These are phyloP conservation scores for Candida coquimbonensis DNA, from an alignment of 805 yeast species.

Conservation along the genomic window DNA sequence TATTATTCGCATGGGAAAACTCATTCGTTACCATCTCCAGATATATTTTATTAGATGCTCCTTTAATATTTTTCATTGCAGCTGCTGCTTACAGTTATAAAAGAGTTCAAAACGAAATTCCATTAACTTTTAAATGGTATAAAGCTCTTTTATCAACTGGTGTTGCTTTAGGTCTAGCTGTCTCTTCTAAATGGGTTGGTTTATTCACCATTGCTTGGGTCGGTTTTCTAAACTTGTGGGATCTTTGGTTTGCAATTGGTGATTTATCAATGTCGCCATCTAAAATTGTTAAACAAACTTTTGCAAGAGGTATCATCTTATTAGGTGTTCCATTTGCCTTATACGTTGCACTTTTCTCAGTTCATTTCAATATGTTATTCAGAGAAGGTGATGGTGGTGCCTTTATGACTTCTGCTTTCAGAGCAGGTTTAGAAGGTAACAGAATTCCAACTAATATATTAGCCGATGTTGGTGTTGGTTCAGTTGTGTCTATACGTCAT, in stretches of 20 bases:
- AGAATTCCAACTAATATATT: slow-evolving; percentile 49
- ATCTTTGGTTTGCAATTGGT: slow-evolving; percentile 67
- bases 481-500: slow-evolving; percentile 61
- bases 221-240: slow-evolving; percentile 53
- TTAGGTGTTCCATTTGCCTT: slow-evolving; percentile 52
- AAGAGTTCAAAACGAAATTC: slow-evolving; percentile 56
- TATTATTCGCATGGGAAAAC: slow-evolving; percentile 57
- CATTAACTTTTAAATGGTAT: slow-evolving; percentile 53
- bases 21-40: slow-evolving; percentile 65
- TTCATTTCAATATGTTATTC: slow-evolving; percentile 53
- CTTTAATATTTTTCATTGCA: slow-evolving; percentile 71
- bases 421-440: slow-evolving; percentile 54
- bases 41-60: slow-evolving; percentile 70
- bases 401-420: slow-evolving; percentile 67
- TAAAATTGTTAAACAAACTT: slow-evolving; percentile 39
- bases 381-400: slow-evolving; percentile 68
- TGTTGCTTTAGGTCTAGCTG: slow-evolving; percentile 63
- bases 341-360: slow-evolving; percentile 50
- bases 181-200: slow-evolving; percentile 81
- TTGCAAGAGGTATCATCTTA: slow-evolving; percentile 44
- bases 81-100: slow-evolving; percentile 58
- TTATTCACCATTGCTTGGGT: slow-evolving; percentile 75
- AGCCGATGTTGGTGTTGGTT: slow-evolving; percentile 70
- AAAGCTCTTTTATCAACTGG: slow-evolving; percentile 59
- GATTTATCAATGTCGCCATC: slow-evolving; percentile 48